Conservation (phyloP, 2,329 filamentous ascomycete genomes). For the Stromatinia cepivora region DNA sequence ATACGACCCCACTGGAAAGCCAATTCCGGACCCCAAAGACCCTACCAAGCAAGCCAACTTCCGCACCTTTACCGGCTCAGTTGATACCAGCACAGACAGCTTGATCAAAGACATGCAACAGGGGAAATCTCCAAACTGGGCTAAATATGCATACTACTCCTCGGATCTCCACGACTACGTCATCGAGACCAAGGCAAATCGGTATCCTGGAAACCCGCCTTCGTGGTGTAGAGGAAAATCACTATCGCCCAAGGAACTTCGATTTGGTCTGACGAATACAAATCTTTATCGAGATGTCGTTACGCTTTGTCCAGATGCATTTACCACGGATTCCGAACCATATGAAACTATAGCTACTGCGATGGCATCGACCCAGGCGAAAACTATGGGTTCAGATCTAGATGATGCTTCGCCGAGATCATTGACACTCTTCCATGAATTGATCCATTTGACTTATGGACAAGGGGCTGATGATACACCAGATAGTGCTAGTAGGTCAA, state of each 20-base stretch:
- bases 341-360: not conserved
- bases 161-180: not conserved
- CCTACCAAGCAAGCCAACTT: not conserved
- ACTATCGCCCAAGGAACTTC: not conserved
- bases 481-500: not conserved
- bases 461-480: not conserved
- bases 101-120: not conserved
- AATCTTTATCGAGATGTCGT: not conserved
- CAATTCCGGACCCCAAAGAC: not conserved
- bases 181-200: not conserved
- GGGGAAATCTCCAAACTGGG: not conserved
- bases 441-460: not conserved
- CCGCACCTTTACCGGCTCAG: not conserved
- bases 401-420: not conserved
- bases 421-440: not conserved
- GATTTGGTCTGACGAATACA: not conserved
- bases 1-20: not conserved
- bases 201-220: too few species aligned
- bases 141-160: not conserved
- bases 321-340: not conserved
- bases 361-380: not conserved
- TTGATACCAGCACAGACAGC: not conserved
- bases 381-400: not conserved
- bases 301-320: not conserved
- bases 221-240: not conserved